Conservation (phyloP, 345 rosid genomes). For the Orychophragmus violaceus region DNA sequence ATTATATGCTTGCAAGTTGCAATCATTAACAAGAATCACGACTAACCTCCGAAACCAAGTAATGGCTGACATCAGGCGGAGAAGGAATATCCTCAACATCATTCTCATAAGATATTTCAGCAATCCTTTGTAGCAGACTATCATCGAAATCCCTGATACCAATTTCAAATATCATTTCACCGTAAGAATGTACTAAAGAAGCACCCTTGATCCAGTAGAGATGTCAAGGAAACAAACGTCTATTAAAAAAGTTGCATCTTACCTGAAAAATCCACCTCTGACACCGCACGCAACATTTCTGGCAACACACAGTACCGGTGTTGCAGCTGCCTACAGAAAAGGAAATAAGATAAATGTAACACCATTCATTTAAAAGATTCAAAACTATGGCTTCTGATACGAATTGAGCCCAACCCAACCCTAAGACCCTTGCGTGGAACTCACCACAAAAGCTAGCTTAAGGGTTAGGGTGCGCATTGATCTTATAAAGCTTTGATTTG, state of each 20-base stretch:
- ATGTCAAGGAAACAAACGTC: conserved; percentile 7
- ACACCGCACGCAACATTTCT: conserved; percentile 98
- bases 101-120: conserved; percentile 78
- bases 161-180: conserved; percentile 21
- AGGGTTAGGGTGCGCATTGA: background rate
- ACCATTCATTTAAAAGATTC: conserved; percentile 5
- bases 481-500: background rate
- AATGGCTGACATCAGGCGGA: conserved; percentile 95
- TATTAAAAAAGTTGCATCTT: conserved; percentile 18
- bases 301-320: conserved; percentile 84
- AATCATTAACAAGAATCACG: conserved; percentile 7
- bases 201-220: conserved; percentile 12
- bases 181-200: conserved; percentile 12
- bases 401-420: conserved; percentile 3
- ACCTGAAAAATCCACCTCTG: conserved; percentile 98
- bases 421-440: conserved; percentile 6
- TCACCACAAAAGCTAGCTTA: conserved; percentile 10
- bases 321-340: conserved; percentile 63
- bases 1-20: background rate
- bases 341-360: conserved; percentile 23
- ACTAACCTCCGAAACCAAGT: conserved; percentile 88
- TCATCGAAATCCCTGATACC: conserved; percentile 89
- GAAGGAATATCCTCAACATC: conserved; percentile 63
- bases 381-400: conserved; percentile 1
- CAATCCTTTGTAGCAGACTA: conserved; percentile 67